These are phyloP conservation scores for Flaveria bidentis DNA, from an alignment of 129 eudicot species.

Conservation along the genomic window DNA sequence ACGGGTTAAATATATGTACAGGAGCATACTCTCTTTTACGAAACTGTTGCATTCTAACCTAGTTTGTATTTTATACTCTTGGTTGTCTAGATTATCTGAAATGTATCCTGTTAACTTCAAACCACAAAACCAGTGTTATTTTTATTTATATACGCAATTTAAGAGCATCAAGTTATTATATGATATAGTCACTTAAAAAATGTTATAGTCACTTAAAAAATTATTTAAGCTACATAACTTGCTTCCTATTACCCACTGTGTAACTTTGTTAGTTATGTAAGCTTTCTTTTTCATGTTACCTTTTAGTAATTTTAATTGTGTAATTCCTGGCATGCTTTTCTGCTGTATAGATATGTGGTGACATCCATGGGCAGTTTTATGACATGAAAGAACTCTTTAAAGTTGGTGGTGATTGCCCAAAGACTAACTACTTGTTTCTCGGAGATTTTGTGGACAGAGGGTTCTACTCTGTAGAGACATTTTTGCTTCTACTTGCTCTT, in stretches of 20 bases:
- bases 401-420: slow-evolving; percentile 99
- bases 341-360: slow-evolving; percentile 85
- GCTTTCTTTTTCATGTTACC: background rate
- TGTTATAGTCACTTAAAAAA: slow-evolving; percentile 5
- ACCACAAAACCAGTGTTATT: background rate
- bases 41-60: background rate
- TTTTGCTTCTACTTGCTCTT: slow-evolving; percentile 89
- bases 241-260: slow-evolving; percentile 16
- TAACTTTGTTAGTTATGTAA: slow-evolving; percentile 5
- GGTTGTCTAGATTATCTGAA: background rate
- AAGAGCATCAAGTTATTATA: background rate
- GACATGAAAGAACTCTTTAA: slow-evolving; percentile 98
- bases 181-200: slow-evolving; percentile 4
- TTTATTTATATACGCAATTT: background rate
- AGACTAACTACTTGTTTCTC: slow-evolving; percentile 97
- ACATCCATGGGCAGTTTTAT: slow-evolving; percentile 97
- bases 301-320: background rate
- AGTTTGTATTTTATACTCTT: slow-evolving; percentile 6
- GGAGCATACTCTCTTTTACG: background rate
- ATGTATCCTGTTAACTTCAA: background rate
- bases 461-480: slow-evolving; percentile 96
- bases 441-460: slow-evolving; percentile 99
- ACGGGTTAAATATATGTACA: background rate
- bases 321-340: slow-evolving; percentile 16
- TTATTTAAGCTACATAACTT: background rate